Evolutionary conservation across 1,284 basidiomycete genomes (phyloP).

Genomic region (Trichosporon faecale): DNA sequence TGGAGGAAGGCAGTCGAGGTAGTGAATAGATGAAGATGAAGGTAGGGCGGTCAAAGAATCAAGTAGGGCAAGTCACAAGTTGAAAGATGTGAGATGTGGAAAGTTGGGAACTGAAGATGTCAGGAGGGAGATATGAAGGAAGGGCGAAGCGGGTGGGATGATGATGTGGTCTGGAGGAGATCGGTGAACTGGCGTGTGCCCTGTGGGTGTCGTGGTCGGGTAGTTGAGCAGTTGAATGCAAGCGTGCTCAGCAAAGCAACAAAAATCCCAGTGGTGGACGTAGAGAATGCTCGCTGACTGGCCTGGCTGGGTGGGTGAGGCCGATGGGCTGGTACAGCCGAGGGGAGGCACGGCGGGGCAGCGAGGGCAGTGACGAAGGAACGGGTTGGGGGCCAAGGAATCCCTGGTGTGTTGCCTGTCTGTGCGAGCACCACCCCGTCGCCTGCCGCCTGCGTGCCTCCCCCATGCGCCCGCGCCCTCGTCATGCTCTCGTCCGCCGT

Average conservation of each 20-base stretch:
- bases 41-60: not conserved
- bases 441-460: not conserved
- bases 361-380: not conserved
- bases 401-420: not conserved
- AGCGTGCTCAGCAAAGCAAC: constrained; percentile 7
- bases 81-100: not conserved
- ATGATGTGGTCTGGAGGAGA: not conserved
- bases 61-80: not conserved
- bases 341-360: not conserved
- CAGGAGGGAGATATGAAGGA: not conserved
- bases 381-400: not conserved
- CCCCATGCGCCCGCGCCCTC: not conserved
- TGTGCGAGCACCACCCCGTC: not conserved
- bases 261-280: not conserved
- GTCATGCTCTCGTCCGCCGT: constrained; percentile 2
- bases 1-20: not conserved
- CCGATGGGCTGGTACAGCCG: not conserved
- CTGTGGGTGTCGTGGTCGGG: not conserved
- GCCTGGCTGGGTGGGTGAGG: not conserved
- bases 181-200: not conserved
- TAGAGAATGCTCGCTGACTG: not conserved
- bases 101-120: not conserved
- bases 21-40: not conserved
- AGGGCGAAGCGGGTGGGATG: not conserved
- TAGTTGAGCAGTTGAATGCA: not conserved